A percentile compares a stretch with the other conserved stretches of the same genome.
Conservation (phyloP, 139 green algal species). For the Chlorokybus atmophyticus region DNA sequence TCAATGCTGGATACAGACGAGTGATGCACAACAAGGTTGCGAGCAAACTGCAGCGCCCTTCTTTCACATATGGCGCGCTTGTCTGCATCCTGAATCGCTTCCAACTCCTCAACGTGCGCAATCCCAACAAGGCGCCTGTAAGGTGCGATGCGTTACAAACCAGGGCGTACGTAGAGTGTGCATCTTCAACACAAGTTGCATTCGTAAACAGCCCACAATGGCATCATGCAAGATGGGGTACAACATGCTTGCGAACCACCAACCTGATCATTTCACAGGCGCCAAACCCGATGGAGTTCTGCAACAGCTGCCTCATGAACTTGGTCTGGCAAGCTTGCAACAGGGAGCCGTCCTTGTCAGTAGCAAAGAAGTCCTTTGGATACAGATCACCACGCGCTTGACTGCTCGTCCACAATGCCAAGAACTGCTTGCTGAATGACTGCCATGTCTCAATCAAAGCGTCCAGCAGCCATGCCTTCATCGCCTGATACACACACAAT, state of each 20-base stretch:
- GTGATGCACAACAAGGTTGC: no score
- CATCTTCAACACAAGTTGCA: no score
- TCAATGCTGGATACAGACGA: no score
- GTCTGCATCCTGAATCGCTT: slow-evolving; percentile 61
- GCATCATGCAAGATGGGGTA: no score
- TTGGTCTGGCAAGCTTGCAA: slow-evolving; percentile 39
- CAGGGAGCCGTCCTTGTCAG: slow-evolving; percentile 3
- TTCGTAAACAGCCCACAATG: no score
- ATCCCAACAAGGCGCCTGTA: slow-evolving; percentile 80
- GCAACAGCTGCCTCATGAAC: slow-evolving; percentile 63
- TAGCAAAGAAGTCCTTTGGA: neutral
- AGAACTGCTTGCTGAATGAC: slow-evolving; percentile 36
- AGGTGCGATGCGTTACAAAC: no score
- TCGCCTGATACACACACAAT: neutral
- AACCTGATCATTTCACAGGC: slow-evolving; percentile 38
- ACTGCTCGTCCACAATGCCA: slow-evolving; percentile 43
- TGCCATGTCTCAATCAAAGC: slow-evolving; percentile 21
- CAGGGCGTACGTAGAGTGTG: no score
- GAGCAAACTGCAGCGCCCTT: slow-evolving; percentile 54
- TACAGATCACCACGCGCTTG: slow-evolving; percentile 10
- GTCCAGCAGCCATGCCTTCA: slow-evolving; percentile 39
- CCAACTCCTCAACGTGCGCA: slow-evolving; percentile 83
- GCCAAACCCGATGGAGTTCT: slow-evolving; percentile 44
- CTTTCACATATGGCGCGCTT: slow-evolving; percentile 58
- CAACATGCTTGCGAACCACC: no score